Evolutionary conservation across 1,139 yeast genomes (phyloP).

Genomic region (Scheffersomyces insectosa): DNA sequence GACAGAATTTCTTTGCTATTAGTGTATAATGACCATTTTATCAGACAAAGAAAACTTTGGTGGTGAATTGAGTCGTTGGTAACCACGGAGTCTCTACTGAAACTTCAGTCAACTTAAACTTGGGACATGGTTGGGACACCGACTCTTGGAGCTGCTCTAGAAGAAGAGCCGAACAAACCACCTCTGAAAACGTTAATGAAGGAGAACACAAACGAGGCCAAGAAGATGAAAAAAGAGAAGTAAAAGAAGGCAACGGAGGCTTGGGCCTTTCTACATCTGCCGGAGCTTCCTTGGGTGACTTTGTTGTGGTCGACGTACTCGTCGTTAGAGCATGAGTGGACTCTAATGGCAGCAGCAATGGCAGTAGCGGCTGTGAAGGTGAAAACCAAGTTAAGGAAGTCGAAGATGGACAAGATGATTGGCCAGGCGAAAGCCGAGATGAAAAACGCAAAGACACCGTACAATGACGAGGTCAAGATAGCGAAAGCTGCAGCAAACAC

Average conservation of each 20-base stretch:
- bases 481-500: constrained; percentile 89
- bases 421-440: constrained; percentile 87
- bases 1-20: no score
- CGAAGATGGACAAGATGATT: constrained; percentile 66
- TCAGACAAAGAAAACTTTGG: no score
- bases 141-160: constrained; percentile 65
- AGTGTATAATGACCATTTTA: no score
- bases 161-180: constrained; percentile 71
- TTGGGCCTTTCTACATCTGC: constrained; percentile 95
- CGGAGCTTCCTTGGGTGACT: constrained; percentile 71
- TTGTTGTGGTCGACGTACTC: constrained; percentile 62
- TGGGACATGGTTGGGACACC: constrained; percentile 90
- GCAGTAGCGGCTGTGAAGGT: constrained; percentile 95
- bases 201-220: constrained; percentile 69
- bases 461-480: constrained; percentile 73
- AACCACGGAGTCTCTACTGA: no score
- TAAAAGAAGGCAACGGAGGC: constrained; percentile 88
- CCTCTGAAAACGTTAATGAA: constrained; percentile 57
- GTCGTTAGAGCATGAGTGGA: constrained; percentile 79
- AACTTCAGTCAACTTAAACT: constrained; percentile 44
- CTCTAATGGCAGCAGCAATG: constrained; percentile 83
- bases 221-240: constrained; percentile 77
- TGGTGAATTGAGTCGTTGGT: no score
- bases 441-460: constrained; percentile 78
- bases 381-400: constrained; percentile 86